Evolutionary conservation across 805 yeast genomes (phyloP), one percentile per base, ranked within the genome.

Genomic region (Hyphopichia homilentoma): DNA sequence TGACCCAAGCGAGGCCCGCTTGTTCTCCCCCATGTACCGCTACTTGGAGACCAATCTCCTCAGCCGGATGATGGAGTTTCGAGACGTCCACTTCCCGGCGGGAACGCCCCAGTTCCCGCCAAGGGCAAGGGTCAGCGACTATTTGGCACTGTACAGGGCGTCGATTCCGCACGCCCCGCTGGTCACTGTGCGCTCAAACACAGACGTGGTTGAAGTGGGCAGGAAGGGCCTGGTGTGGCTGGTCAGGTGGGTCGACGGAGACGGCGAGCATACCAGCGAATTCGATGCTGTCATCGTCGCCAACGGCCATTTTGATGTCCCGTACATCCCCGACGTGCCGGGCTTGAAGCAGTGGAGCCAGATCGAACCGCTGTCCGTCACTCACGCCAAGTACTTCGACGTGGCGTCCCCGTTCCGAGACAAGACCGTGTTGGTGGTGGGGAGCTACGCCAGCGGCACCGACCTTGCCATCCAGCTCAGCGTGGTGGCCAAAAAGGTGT

Each of bases 361-460:
- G 15, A 29, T 30, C 14, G 42, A 36, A 27, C 63, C 66, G 1
- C 37, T 32, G 1, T 39, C 59, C 4, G 41, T 63, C 17, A 41
- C 48, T 28, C 69, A 63, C 43, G 57, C 66, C 16, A 59, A 61
- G 39, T 56, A 54, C 30, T 59, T 43, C 37, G 47, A 56, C 22
- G 37, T 36, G 20, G 45, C 59, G 2, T 36, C 36, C n/a, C 42
- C 43, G 8, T 68, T 50, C 39, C 44, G 48, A 5, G 55, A 61
- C 16, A 54, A 62, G 27, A 66, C 57, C n/a, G 76, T 80, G 11
- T 53, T 85, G 27, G 70, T 84, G 5, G 75, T 85, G n/a, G 95
- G 95, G 0, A 81, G 79, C 45, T 77, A 81, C 7, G 82, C 93
- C 2, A 78, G 87, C 19, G 95, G 90, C 17, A 73, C 77, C 13